Evolutionary conservation across 441 rosid genomes (phyloP).

Genomic region (Brassica hybrid): DNA sequence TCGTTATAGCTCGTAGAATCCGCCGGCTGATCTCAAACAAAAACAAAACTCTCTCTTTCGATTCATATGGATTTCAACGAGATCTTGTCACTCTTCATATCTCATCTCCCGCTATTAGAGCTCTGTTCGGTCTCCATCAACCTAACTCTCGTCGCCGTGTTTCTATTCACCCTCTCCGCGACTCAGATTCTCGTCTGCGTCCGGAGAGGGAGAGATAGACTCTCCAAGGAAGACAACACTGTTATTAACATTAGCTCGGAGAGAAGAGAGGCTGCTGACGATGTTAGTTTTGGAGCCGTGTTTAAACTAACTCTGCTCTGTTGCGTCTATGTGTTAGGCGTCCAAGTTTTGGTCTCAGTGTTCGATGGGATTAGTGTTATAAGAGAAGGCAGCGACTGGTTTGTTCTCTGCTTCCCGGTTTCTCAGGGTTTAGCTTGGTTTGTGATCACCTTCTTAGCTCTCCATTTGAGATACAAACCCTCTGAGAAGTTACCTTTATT

Average conservation of each 20-base stretch:
- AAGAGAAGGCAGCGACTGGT: constrained; percentile 46
- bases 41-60: constrained; percentile 14
- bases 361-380: constrained; percentile 77
- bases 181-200: constrained; percentile 70
- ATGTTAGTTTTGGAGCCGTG: constrained; percentile 54
- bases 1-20: constrained; percentile 52
- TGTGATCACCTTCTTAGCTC: constrained; percentile 70
- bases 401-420: constrained; percentile 62
- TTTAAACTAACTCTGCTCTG: constrained; percentile 70
- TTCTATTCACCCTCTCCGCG: constrained; percentile 69
- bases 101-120: constrained; percentile 64
- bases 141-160: constrained; percentile 68
- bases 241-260: constrained; percentile 48
- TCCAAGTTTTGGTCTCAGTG: constrained; percentile 72
- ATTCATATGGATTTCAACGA: constrained; percentile 59
- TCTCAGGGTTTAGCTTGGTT: constrained; percentile 86
- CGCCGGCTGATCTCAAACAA: constrained; percentile 38
- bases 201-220: constrained; percentile 59
- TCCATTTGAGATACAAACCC: constrained; percentile 81
- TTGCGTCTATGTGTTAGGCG: constrained; percentile 76
- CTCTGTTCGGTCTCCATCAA: constrained; percentile 76
- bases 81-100: constrained; percentile 33
- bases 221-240: constrained; percentile 74
- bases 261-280: constrained; percentile 52
- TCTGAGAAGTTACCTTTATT: constrained; percentile 81